Evolutionary conservation across 768 basidiomycete species (phyloP).

Genomic region (Kwoniella europaea): DNA sequence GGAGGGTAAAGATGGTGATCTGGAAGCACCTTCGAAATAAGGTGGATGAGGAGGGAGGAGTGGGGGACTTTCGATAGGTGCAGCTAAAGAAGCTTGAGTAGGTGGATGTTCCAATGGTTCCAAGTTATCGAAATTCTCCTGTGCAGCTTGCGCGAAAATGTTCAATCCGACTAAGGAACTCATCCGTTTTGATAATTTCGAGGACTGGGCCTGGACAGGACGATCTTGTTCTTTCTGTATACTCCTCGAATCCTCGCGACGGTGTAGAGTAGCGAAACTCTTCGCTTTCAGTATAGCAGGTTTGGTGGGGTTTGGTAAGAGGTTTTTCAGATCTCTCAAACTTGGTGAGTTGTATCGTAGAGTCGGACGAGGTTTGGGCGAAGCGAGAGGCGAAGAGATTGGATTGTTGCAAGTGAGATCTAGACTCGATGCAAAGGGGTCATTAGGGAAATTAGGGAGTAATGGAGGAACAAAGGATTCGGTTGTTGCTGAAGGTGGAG

Average conservation of each 20-base stretch:
- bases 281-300: constrained; percentile 41
- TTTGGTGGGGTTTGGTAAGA: constrained; percentile 31
- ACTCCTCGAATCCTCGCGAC: background rate
- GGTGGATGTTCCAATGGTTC: constrained; percentile 15
- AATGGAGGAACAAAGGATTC: constrained; percentile 22
- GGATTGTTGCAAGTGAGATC: constrained; percentile 37
- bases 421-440: constrained; percentile 47
- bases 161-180: constrained; percentile 28
- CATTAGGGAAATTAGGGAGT: constrained; percentile 28
- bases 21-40: constrained; percentile 35
- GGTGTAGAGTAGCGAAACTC: constrained; percentile 40
- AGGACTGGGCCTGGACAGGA: constrained; percentile 1
- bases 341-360: constrained; percentile 43
- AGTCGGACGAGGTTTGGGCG: constrained; percentile 20
- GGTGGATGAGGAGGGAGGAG: constrained; percentile 49
- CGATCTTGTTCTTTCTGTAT: background rate
- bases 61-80: constrained; percentile 46
- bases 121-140: background rate
- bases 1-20: constrained; percentile 27
- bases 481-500: constrained; percentile 16
- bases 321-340: constrained; percentile 42
- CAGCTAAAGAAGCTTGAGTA: constrained; percentile 13
- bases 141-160: constrained; percentile 13
- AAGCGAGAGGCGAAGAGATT: background rate
- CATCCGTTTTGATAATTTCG: constrained; percentile 29